These are phyloP conservation scores for Streptanthus diversifolius DNA, from an alignment of 345 rosid genomes.

Conservation along the genomic window DNA sequence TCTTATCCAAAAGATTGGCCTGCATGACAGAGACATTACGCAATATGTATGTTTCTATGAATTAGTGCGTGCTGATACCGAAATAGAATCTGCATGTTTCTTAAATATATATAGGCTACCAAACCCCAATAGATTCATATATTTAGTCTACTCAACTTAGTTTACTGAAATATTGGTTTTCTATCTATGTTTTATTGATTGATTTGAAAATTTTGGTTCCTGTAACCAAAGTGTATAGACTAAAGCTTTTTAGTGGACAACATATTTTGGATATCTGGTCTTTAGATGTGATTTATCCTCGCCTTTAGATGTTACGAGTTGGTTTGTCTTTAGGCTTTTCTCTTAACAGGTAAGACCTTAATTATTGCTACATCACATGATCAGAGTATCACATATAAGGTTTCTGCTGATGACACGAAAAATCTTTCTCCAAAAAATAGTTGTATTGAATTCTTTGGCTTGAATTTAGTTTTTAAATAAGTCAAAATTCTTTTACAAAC, in stretches of 20 bases:
- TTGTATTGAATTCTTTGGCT: too few species aligned
- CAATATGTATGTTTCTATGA: neutral
- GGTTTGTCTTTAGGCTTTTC: too few species aligned
- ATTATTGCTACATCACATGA: too few species aligned
- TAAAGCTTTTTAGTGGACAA: neutral
- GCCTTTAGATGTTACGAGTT: too few species aligned
- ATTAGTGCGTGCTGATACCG: neutral
- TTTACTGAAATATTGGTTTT: neutral
- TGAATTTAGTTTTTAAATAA: too few species aligned
- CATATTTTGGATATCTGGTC: neutral
- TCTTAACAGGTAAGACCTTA: too few species aligned
- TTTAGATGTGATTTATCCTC: too few species aligned
- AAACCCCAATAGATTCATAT: neutral
- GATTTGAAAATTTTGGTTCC: neutral
- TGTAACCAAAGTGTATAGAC: neutral
- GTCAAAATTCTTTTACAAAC: too few species aligned
- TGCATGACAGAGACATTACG: neutral
- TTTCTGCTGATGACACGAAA: too few species aligned
- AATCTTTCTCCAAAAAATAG: too few species aligned
- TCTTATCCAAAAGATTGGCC: slow-evolving; percentile 19
- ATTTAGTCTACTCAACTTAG: neutral
- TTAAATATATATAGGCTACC: neutral
- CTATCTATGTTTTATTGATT: neutral
- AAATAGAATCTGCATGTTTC: slow-evolving; percentile 2
- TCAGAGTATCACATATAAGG: too few species aligned